These are phyloP conservation scores for Aspergillus pseudoglaucus DNA, from an alignment of 2,329 filamentous ascomycete species.

Conservation along the genomic window DNA sequence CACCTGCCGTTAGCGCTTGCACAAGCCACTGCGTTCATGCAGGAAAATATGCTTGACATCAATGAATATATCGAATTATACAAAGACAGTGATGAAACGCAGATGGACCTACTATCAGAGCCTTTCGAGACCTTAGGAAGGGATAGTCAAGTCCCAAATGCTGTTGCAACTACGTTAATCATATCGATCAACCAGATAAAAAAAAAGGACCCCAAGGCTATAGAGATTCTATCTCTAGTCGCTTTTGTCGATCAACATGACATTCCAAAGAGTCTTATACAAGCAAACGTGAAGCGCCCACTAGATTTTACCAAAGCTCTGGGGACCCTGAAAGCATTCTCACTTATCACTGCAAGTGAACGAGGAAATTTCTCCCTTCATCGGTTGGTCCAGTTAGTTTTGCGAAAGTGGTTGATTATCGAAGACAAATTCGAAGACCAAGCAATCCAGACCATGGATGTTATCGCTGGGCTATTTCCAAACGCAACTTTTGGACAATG, in stretches of 20 bases:
- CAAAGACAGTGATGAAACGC: slow-evolving; percentile 8
- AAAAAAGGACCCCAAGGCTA: slow-evolving; percentile 2
- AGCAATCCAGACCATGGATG: slow-evolving; percentile 7
- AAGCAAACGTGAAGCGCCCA: slow-evolving; percentile 1
- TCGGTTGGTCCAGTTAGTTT: slow-evolving; percentile 6
- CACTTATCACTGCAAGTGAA: slow-evolving; percentile 4
- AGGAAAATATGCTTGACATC: slow-evolving; percentile 7
- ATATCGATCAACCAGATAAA: slow-evolving; percentile 10
- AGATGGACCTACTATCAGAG: slow-evolving; percentile 9
- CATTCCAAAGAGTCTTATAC: slow-evolving; percentile 5
- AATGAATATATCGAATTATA: slow-evolving; percentile 10
- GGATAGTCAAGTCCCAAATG: slow-evolving; percentile 6
- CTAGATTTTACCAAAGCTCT: slow-evolving; percentile 7
- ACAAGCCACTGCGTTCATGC: slow-evolving; percentile 9
- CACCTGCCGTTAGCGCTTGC: slow-evolving; percentile 7
- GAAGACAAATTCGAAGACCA: slow-evolving; percentile 4
- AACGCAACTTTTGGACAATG: slow-evolving; percentile 6
- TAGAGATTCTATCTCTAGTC: slow-evolving; percentile 5
- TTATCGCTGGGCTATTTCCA: slow-evolving; percentile 5
- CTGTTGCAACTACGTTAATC: slow-evolving; percentile 8
- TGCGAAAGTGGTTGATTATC: slow-evolving; percentile 10
- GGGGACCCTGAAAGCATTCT: slow-evolving; percentile 8
- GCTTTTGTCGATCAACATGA: slow-evolving; percentile 7
- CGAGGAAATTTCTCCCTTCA: slow-evolving; percentile 7
- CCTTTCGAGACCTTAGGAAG: slow-evolving; percentile 8